Percentiles rank a stretch among this genome's conserved stretches.
Conservation (phyloP, 306 rosid species). For the Sphenostylis stenocarpa region DNA sequence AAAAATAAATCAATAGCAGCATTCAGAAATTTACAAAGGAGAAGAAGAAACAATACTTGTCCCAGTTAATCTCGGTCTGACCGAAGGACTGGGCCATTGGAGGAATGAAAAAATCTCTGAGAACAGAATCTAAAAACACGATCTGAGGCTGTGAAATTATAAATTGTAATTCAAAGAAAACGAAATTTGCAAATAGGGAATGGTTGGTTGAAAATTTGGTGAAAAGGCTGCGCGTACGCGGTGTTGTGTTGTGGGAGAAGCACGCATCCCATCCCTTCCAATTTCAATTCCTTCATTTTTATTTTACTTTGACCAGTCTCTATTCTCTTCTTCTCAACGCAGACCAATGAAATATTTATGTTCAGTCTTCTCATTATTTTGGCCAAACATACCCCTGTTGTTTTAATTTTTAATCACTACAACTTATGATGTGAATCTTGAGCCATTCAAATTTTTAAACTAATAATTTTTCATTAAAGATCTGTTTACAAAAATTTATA, state of each 20-base stretch:
- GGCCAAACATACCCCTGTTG: too few relatives aligned
- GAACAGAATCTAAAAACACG: conserved; percentile 30
- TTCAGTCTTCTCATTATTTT: not conserved
- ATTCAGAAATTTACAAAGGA: not conserved
- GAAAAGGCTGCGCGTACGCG: conserved; percentile 33
- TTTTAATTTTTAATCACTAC: too few relatives aligned
- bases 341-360: not conserved
- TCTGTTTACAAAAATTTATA: too few relatives aligned
- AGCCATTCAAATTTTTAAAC: too few relatives aligned
- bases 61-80: conserved; percentile 94
- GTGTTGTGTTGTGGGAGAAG: not conserved
- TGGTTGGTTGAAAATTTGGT: not conserved
- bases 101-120: not conserved
- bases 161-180: not conserved
- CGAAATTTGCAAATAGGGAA: not conserved
- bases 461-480: too few relatives aligned
- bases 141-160: not conserved
- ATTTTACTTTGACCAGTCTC: not conserved
- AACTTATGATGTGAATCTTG: too few relatives aligned
- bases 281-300: not conserved
- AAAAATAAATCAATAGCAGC: not conserved
- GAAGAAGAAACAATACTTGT: conserved; percentile 54
- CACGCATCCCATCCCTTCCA: not conserved
- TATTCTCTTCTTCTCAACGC: not conserved
- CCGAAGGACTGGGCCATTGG: conserved; percentile 66